phyloP scores from a whole-genome alignment of 176 grass and related monocot species.

The Chrysopogon serrulatus region DNA sequence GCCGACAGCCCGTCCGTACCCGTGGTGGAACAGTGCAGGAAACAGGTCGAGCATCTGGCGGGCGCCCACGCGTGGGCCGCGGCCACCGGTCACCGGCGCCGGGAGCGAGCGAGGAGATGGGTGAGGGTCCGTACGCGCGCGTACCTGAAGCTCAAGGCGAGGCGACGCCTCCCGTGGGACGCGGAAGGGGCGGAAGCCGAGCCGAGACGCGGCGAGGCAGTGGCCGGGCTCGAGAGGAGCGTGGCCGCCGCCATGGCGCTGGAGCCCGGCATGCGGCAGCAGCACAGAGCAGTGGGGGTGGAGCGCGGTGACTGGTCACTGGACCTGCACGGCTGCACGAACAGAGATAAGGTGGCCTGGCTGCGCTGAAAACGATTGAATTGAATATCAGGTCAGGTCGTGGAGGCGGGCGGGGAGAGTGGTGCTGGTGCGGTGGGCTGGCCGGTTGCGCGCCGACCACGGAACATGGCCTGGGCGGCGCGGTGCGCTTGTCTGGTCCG shows the following conservation, averaged over 20 bases:
- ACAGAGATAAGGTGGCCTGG: conserved; percentile 20
- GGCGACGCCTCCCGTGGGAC: conserved; percentile 19
- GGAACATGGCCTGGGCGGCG: not conserved
- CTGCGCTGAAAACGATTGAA: not conserved
- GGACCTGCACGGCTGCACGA: not conserved
- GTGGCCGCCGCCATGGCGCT: conserved; percentile 45
- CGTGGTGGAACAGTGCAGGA: not conserved
- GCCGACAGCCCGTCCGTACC: not conserved
- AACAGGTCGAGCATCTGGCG: conserved; percentile 13
- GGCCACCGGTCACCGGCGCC: not conserved
- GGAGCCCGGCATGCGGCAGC: not conserved
- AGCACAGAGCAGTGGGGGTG: not conserved
- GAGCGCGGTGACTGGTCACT: not conserved
- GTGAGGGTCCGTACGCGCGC: not conserved
- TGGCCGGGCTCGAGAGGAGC: conserved; percentile 32
- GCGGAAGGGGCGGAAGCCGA: not conserved
- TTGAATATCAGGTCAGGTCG: not conserved
- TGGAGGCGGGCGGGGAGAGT: not conserved
- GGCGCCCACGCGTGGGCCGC: not conserved
- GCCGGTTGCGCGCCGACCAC: not conserved
- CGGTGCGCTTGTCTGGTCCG: not conserved
- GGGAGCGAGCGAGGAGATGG: not conserved
- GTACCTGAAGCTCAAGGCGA: conserved; percentile 19
- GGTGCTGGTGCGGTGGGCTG: not conserved
- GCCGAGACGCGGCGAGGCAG: conserved; percentile 2